Evolutionary conservation across 805 yeast genomes (phyloP), one percentile per base, ranked within the genome.

Genomic region (Candida yuanshanica): DNA sequence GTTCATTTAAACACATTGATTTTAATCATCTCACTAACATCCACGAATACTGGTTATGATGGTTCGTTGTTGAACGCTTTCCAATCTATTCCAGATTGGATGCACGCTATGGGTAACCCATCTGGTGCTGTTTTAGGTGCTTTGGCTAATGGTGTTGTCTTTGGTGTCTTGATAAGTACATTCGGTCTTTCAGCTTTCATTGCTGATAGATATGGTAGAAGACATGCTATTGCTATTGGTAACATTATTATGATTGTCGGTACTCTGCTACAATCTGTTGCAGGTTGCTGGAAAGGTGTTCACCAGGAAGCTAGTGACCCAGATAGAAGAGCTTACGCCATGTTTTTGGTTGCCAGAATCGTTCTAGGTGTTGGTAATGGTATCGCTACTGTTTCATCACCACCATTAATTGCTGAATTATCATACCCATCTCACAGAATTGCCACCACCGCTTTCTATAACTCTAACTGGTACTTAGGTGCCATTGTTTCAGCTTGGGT

Each of bases 401-500:
- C 79, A n/a, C 46, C 74, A 7, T 59, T 72, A 51, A 63, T 75
- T 35, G 64, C 79, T 4, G 82, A 76, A 53, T 47, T 74, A 17
- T 55, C 78, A 2, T 74, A 60, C 47, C 79, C 80, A 20, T 49
- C 67, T 5, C 70, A 66, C 38, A 46, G 50, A 59, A 74, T 49
- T 26, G 56, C 60, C 20, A 45, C 63, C 27, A 68, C 74, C 24
- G 60, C 74, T 20, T 56, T 66, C 36, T 75, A 66, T 60, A 75
- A 74, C 53, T 63, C 68, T 20, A 27, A 67, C 44, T 72, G 76
- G 77, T 72, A 70, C 47, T 50, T 72, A 21, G 80, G 80, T 27
- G 74, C 77, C 12, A 52, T 70, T 38, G 51, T 74, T 35, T 72
- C 79, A 7, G 73, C 75, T 17, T 67, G 74, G 71, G 65, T 68